Evolutionary conservation across 805 yeast species (phyloP), one percentile per base, ranked within the genome.

Genomic region (Suhomyces xylopsoci): DNA sequence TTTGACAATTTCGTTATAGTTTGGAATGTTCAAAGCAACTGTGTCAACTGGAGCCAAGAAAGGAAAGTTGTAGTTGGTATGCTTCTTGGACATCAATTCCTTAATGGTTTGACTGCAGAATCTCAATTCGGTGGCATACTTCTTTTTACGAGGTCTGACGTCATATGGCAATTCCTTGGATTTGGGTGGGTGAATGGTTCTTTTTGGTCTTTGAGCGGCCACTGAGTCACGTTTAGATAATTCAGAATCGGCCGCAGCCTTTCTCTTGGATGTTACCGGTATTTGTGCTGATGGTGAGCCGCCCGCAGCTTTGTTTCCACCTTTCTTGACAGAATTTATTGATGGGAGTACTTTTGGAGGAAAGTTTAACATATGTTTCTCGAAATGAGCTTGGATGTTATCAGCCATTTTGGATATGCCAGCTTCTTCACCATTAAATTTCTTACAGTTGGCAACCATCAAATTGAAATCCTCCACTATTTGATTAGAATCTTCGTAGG

Each of bases 141-240:
- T 93, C 81, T 93, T 92, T 72, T 89, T 89, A 58, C 96, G 82
- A 45, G 99, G 99, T 65, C 92, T 80, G 50, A 84, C 84, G 63
- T 91, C 97, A 63, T 90, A 90, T 3, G 96, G 96, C 68, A 92
- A 82, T 66, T 94, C 97, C 65, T 90, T 90, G 30, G 97, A 89
- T 65, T 88, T 87, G 50, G 99, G 99, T 3, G 99, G 99, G 67
- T 92, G 97, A 47, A 94, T 90, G 60, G 90, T 94, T 60, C 99
- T 83, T 70, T 93, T 93, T 38, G 98, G 98, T 59, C 99, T 80
- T 28, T 92, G 94, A 49, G 85, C 88, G 22, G 85, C 83, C 6
- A 81, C 77, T 30, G 87, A 83, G 55, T 90, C 96, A 53, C 96
- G 53, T 32, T 51, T 53, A 3, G 50, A 19, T 12, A 43, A 38